Base-by-base conservation (phyloP, 169 alveolate species). In the Plasmodium berghei region DNA sequence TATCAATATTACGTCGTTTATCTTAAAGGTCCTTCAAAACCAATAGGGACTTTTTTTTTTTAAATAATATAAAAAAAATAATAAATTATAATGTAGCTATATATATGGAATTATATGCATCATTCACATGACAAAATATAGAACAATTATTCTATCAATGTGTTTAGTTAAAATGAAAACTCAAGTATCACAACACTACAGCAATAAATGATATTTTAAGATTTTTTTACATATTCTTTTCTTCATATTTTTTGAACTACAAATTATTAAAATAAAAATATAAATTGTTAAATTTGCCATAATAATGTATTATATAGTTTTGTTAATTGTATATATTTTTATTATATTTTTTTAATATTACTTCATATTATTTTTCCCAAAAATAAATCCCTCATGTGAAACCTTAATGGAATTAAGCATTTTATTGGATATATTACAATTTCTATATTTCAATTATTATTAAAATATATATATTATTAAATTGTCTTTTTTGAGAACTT, bases 381-480 rank as follows among this genome's bases (percentile, higher is more conserved):
- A 86, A 54, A 86, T 70, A 49, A 86, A 86, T 10, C 91, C 91
- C 46, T 86, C 91, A 63, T 86, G 91, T 16, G 91, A 69, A 52
- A 71, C 91, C 91, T 85, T 54, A 61, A 46, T 58, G 28, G 26
- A 28, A 14, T 9, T 61, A 16, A 66, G 45, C 14, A 59, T 73
- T 59, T 28, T 73, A 58, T 48, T 28, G 40, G 40, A 4, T 28
- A 28, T 28, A 28, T 34, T 5, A 3, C 42, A 34, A 34, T 4
- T 34, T 34, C 5, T 5, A 34, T 34, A 34, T 34, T 34, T 34
- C 42, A 34, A 34, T 34, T 34, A 6, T 34, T 34, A 34, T 34
- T 34, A 34, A 34, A 34, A 34, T 34, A 3, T 34, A 34, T 34
- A 4, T 5, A 34, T 34, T 34, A 34, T 34, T 34, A 34, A 34